Conservation (phyloP, 1,139 yeast genomes). For the Pichia kudriavzevii region DNA sequence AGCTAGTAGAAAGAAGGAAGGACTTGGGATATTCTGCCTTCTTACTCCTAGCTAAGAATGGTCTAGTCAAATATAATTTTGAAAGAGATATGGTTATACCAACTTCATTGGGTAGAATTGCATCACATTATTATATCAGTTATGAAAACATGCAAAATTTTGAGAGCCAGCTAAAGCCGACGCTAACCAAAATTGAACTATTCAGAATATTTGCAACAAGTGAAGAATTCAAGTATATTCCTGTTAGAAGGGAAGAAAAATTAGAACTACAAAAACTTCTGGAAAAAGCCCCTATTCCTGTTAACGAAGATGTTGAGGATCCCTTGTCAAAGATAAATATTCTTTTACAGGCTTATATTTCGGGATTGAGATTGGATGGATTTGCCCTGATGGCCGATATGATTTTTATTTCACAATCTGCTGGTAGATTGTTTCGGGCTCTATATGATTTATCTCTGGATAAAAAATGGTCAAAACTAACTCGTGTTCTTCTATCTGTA, state of each 20-base stretch:
- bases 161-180: slow-evolving; percentile 53
- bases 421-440: slow-evolving; percentile 82
- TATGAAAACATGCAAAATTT: slow-evolving; percentile 64
- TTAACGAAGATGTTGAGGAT: slow-evolving; percentile 63
- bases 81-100: slow-evolving; percentile 41
- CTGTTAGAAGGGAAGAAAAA: slow-evolving; percentile 82
- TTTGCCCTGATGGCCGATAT: slow-evolving; percentile 90
- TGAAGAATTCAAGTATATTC: slow-evolving; percentile 76
- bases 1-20: slow-evolving; percentile 44
- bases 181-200: slow-evolving; percentile 64
- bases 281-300: slow-evolving; percentile 79
- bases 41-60: slow-evolving; percentile 43
- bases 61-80: slow-evolving; percentile 53
- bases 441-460: slow-evolving; percentile 68
- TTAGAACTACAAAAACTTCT: slow-evolving; percentile 63
- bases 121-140: slow-evolving; percentile 80
- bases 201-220: slow-evolving; percentile 72
- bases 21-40: slow-evolving; percentile 78
- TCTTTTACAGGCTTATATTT: slow-evolving; percentile 76
- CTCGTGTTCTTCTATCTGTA: slow-evolving; percentile 51
- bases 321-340: slow-evolving; percentile 76
- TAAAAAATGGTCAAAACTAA: slow-evolving; percentile 65
- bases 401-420: slow-evolving; percentile 89
- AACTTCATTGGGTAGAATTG: slow-evolving; percentile 77
- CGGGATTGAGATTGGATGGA: slow-evolving; percentile 70